A percentile compares a stretch with the other conserved stretches of the same genome.
Evolutionary conservation across 441 rosid genomes (phyloP).

Genomic region (Adansonia rubrostipa): DNA sequence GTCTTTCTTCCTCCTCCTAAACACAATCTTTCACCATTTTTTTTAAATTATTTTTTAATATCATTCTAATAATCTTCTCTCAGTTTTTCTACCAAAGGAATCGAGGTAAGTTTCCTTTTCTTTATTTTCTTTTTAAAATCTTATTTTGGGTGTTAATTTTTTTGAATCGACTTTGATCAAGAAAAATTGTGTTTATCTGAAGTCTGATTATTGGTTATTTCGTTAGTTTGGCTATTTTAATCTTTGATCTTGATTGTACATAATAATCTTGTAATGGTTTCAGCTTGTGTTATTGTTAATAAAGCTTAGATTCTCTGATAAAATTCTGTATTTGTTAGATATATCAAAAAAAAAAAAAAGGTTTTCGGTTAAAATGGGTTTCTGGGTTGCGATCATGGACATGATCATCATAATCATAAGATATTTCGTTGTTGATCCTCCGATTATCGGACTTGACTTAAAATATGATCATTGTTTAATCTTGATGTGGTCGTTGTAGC

Average conservation of each 20-base stretch:
- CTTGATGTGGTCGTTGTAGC: constrained; percentile 4
- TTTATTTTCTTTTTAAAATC: background rate
- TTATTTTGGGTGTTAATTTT: constrained; percentile 20
- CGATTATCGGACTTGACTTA: background rate
- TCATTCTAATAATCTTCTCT: background rate
- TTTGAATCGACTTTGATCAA: constrained; percentile 8
- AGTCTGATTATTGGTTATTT: constrained; percentile 34
- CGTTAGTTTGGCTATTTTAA: constrained; percentile 15
- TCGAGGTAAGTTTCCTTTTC: background rate
- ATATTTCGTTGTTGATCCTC: background rate
- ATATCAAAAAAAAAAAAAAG: background rate
- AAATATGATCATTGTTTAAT: background rate
- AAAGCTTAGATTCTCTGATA: constrained; percentile 1
- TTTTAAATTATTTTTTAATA: constrained; percentile 13
- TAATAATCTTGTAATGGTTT: constrained; percentile 1
- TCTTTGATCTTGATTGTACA: constrained; percentile 33
- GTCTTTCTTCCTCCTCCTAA: constrained; percentile 19
- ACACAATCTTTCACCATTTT: constrained; percentile 24
- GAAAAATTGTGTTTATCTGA: constrained; percentile 14
- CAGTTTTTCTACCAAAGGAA: background rate
- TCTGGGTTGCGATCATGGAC: constrained; percentile 9
- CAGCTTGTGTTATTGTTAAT: background rate
- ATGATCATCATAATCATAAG: background rate
- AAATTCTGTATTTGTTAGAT: background rate
- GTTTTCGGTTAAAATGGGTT: background rate